These are phyloP conservation scores for Camellia sinensis DNA, from an alignment of 148 eudicot species.

Conservation along the genomic window DNA sequence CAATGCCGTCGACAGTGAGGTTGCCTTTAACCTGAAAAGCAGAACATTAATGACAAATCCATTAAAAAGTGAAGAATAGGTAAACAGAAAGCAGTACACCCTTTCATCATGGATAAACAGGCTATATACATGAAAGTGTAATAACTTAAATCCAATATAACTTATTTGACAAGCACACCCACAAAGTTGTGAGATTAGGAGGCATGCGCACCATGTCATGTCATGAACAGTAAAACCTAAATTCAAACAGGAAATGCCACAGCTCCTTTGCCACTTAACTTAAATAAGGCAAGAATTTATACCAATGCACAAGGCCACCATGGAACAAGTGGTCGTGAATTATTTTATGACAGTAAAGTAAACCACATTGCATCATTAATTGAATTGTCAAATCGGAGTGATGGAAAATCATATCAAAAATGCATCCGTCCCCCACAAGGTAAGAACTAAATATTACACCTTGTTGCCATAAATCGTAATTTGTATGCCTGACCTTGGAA, in stretches of 20 bases:
- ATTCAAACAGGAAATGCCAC: not conserved
- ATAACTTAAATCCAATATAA: not conserved
- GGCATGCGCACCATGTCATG: not conserved
- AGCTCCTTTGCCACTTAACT: not conserved
- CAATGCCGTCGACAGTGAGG: conserved; percentile 63
- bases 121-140: conserved; percentile 1
- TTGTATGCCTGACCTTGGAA: conserved; percentile 40
- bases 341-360: not conserved
- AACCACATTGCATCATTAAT: not conserved
- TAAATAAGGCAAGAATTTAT: not conserved
- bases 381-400: not conserved
- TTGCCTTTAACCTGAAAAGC: conserved; percentile 45
- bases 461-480: not conserved
- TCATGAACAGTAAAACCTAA: not conserved
- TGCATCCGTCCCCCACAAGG: not conserved
- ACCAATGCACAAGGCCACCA: not conserved
- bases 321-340: not conserved
- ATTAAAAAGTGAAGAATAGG: not conserved
- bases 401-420: not conserved
- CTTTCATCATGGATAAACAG: not conserved
- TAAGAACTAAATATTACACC: not conserved
- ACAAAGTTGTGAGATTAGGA: not conserved
- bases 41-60: conserved; percentile 5
- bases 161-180: not conserved
- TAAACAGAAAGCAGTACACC: not conserved